These are phyloP conservation scores for Erodium moschatum DNA, from an alignment of 441 rosid species.

Conservation along the genomic window DNA sequence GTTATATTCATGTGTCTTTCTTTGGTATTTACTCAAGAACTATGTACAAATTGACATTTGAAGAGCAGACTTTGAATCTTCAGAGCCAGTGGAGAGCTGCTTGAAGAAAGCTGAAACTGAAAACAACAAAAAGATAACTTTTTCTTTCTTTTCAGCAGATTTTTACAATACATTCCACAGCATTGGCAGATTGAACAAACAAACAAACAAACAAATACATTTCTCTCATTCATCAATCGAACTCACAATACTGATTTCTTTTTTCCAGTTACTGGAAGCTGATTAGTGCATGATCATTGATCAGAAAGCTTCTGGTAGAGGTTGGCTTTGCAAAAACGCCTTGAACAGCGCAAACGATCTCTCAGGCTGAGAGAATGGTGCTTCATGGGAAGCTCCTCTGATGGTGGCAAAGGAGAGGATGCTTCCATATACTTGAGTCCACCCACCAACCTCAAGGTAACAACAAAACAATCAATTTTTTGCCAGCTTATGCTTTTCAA, in stretches of 20 bases:
- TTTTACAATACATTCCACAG: constrained; percentile 33
- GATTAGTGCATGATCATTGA: constrained; percentile 13
- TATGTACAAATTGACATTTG: not conserved
- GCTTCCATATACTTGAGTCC: constrained; percentile 88
- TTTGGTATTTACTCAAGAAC: not conserved
- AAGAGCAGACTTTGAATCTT: not conserved
- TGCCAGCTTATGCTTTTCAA: not conserved
- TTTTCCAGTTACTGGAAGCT: constrained; percentile 20
- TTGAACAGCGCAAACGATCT: constrained; percentile 79
- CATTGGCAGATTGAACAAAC: constrained; percentile 23
- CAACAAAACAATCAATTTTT: not conserved
- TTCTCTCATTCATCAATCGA: constrained; percentile 17
- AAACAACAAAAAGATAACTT: constrained; percentile 13
- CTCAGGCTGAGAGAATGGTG: constrained; percentile 92
- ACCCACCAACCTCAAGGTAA: constrained; percentile 80
- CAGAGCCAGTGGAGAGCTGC: not conserved
- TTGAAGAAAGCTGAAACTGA: not conserved
- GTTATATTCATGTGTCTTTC: not conserved
- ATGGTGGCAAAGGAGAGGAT: constrained; percentile 79
- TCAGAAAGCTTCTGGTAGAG: constrained; percentile 77
- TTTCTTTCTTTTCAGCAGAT: constrained; percentile 24
- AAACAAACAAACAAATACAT: constrained; percentile 25
- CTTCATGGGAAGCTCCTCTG: constrained; percentile 95
- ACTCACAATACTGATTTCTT: constrained; percentile 28
- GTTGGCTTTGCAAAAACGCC: constrained; percentile 52